These are phyloP conservation scores for Smittium culicis DNA, from an alignment of 371 early-diverging fungal genomes.

Conservation along the genomic window DNA sequence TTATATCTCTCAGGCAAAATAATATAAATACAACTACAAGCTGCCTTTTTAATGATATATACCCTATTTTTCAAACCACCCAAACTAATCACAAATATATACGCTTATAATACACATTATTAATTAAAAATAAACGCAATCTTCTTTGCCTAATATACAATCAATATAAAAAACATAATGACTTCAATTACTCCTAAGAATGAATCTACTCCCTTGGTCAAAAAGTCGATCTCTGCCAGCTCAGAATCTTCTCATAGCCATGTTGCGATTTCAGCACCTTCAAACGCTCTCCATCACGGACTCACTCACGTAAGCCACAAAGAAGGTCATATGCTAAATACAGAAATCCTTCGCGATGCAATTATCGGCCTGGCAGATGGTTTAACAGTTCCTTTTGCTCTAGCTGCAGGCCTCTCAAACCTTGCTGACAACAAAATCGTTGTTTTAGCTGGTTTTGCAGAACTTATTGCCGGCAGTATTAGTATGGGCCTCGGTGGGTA, in stretches of 20 bases:
- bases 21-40: no score
- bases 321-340: slow-evolving; percentile 48
- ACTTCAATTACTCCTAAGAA: neutral
- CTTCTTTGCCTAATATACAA: no score
- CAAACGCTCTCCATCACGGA: neutral
- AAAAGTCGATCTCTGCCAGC: neutral
- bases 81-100: no score
- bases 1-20: no score
- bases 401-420: slow-evolving; percentile 53
- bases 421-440: slow-evolving; percentile 43
- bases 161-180: neutral
- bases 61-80: no score
- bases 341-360: slow-evolving; percentile 50
- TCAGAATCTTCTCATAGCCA: neutral
- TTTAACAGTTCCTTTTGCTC: slow-evolving; percentile 59
- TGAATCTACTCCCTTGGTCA: neutral
- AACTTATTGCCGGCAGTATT: slow-evolving; percentile 53
- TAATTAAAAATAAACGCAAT: no score
- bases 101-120: no score
- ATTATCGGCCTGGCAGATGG: slow-evolving; percentile 57
- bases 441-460: slow-evolving; percentile 52
- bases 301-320: slow-evolving; percentile 21
- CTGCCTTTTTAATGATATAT: no score
- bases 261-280: neutral
- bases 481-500: slow-evolving; percentile 53